phyloP scores from a whole-genome alignment of 139 green algal species.

The Penium margaritaceum region DNA sequence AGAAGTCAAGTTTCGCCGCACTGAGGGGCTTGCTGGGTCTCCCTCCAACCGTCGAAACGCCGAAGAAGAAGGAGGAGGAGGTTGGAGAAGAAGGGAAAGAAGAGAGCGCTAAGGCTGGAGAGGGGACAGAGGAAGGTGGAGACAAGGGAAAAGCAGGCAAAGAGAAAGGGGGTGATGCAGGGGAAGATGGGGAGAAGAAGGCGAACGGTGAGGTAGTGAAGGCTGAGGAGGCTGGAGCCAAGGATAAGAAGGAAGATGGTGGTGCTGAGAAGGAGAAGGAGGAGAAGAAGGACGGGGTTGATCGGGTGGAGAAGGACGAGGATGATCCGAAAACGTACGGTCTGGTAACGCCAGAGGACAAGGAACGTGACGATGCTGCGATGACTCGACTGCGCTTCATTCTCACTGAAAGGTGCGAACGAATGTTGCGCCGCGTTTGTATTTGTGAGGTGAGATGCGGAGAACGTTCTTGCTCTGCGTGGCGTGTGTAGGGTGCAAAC shows the following conservation, averaged over 20 bases:
- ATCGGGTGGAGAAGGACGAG: slow-evolving; percentile 20
- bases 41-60: too few species aligned
- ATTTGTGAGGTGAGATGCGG: too few species aligned
- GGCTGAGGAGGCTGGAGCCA: neutral
- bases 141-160: neutral
- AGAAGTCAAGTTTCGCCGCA: slow-evolving; percentile 28
- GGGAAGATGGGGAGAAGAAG: slow-evolving; percentile 32
- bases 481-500: too few species aligned
- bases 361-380: slow-evolving; percentile 27
- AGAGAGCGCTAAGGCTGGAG: neutral
- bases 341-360: slow-evolving; percentile 1
- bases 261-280: neutral
- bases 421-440: too few species aligned
- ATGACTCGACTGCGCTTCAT: too few species aligned
- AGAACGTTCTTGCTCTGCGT: too few species aligned
- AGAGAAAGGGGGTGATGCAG: slow-evolving; percentile 6
- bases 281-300: slow-evolving; percentile 14
- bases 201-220: slow-evolving; percentile 8
- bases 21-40: too few species aligned
- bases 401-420: too few species aligned
- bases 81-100: too few species aligned
- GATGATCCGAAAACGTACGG: slow-evolving; percentile 7
- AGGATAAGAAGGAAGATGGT: neutral
- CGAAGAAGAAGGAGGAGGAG: too few species aligned
- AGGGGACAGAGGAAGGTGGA: neutral